Percentiles rank a stretch among this genome's conserved stretches.
Conservation (phyloP, 2,329 filamentous ascomycete genomes). For the Fusarium secorum region DNA sequence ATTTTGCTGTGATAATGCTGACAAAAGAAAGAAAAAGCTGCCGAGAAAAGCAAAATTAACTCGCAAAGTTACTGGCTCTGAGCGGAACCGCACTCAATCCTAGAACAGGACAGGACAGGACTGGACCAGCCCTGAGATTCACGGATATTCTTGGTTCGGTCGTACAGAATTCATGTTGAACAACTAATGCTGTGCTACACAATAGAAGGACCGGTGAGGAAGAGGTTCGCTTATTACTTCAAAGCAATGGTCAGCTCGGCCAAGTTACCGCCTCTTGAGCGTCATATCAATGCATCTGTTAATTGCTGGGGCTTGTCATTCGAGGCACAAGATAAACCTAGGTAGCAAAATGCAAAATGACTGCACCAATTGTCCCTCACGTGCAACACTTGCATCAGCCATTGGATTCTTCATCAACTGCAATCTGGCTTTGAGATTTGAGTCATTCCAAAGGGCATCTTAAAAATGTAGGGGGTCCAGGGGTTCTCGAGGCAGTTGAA, state of each 20-base stretch:
- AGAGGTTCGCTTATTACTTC: slow-evolving; percentile 15
- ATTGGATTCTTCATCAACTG: not conserved
- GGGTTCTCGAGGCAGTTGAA: not conserved
- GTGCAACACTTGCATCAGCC: not conserved
- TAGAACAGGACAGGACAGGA: not conserved
- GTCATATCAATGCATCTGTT: not conserved
- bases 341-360: no score
- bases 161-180: slow-evolving; percentile 9
- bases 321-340: slow-evolving; percentile 17
- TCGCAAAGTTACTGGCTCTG: not conserved
- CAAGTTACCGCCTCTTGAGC: not conserved
- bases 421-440: not conserved
- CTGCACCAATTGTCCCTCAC: slow-evolving; percentile 24
- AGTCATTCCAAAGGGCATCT: not conserved
- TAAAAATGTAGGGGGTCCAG: not conserved
- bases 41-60: not conserved
- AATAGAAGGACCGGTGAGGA: slow-evolving; percentile 5
- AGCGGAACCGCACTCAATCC: slow-evolving; percentile 24
- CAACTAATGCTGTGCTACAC: slow-evolving; percentile 2
- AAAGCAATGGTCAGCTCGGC: slow-evolving; percentile 1
- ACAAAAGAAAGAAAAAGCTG: slow-evolving; percentile 4
- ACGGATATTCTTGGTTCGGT: slow-evolving; percentile 4
- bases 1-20: slow-evolving; percentile 15
- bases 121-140: not conserved
- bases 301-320: not conserved